Percentiles rank a stretch among this genome's conserved stretches.
Evolutionary conservation across 257 asterid genomes (phyloP).

Genomic region (Lantana camara): DNA sequence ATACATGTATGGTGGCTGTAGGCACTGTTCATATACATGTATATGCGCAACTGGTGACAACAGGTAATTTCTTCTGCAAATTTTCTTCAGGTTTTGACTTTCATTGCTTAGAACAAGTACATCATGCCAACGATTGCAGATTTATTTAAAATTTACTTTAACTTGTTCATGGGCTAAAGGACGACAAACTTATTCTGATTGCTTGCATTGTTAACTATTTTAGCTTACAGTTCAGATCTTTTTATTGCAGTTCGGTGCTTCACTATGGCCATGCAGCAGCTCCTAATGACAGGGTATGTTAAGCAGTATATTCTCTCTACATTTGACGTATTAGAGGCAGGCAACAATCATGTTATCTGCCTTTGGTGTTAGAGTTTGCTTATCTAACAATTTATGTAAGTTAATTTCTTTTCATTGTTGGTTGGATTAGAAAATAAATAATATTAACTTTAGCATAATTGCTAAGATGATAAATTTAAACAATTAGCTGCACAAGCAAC

Average conservation of each 20-base stretch:
- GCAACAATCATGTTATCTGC: too few species aligned
- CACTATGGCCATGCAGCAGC: conserved; percentile 99
- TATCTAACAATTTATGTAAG: too few species aligned
- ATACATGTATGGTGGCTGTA: conserved; percentile 97
- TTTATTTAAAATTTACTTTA: background rate
- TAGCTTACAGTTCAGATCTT: conserved; percentile 29
- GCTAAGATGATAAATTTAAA: background rate
- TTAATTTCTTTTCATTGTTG: background rate
- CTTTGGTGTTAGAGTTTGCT: too few species aligned
- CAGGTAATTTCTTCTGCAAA: conserved; percentile 45
- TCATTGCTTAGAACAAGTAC: background rate
- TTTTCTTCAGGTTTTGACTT: conserved; percentile 12
- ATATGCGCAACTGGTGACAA: conserved; percentile 93
- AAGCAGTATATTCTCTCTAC: conserved; percentile 20
- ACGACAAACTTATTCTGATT: conserved; percentile 23
- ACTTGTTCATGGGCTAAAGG: conserved; percentile 9
- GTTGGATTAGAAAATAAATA: conserved; percentile 19
- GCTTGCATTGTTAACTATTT: conserved; percentile 29
- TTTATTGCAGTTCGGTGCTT: conserved; percentile 71
- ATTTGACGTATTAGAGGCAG: too few species aligned
- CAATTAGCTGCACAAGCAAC: conserved; percentile 11
- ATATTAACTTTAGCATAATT: background rate
- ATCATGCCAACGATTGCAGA: background rate
- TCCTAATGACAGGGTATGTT: conserved; percentile 89
- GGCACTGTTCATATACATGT: conserved; percentile 99